Evolutionary conservation across 139 green algal species (phyloP).

Genomic region (Micromonas commoda): DNA sequence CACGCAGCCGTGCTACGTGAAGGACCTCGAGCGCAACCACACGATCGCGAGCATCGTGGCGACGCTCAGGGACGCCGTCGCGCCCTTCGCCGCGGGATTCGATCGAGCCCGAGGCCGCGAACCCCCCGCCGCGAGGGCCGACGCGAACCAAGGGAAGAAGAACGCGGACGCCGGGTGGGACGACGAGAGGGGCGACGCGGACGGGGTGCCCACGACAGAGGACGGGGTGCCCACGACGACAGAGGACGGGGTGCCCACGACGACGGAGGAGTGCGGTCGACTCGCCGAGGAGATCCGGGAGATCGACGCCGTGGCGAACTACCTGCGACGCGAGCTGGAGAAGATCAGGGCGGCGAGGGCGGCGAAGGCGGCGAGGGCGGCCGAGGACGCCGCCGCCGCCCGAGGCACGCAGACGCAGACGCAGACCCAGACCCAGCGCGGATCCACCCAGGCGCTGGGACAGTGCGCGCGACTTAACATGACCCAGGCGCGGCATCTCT

Average conservation of each 20-base stretch:
- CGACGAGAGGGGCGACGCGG: no score
- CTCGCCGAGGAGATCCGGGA: neutral
- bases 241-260: neutral
- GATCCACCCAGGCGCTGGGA: neutral
- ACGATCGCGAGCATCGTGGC: conserved; percentile 11
- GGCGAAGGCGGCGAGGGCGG: neutral
- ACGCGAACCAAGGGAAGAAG: no score
- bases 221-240: neutral
- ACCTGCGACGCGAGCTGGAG: neutral
- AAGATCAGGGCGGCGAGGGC: neutral
- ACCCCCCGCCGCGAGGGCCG: no score
- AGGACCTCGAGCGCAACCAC: neutral
- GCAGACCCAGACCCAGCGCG: neutral
- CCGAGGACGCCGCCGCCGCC: neutral
- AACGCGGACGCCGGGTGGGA: no score
- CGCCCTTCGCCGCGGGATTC: neutral
- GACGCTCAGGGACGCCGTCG: neutral
- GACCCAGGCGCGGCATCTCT: neutral
- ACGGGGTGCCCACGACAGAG: no score
- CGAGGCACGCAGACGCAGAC: neutral
- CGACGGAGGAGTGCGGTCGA: neutral
- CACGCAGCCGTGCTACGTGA: neutral
- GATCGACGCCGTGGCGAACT: neutral
- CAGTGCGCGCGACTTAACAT: neutral
- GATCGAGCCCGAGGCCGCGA: neutral